Base-by-base conservation (phyloP, 345 rosid genomes). In the Alliaria petiolata region DNA sequence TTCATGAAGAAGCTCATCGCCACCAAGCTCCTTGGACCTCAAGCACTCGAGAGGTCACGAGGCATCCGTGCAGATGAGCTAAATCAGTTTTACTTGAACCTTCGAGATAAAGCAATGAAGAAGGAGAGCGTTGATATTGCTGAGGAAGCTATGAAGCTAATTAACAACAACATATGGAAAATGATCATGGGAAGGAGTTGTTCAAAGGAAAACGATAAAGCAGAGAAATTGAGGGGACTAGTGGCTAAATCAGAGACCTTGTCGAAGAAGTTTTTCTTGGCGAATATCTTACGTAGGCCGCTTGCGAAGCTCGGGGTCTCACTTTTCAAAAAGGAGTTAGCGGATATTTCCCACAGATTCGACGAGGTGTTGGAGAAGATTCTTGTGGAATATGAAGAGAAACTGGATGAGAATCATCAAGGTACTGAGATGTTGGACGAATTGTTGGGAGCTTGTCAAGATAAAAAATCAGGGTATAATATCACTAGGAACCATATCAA, bases 341-440 rank as follows among this genome's bases (percentile, higher is more conserved):
- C 39, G 74, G 80, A 69, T 67, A 78, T 69, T 6, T 74, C 86
- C 1, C 66, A 42, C 12, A 80, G 80, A 59, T 87, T 67, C 43
- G 83, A 84, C 34, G 58, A 38, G 3, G 33, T 87, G 76, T 78
- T 89, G 76, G 96, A 87, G 69, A 83, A 49, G 78, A 81, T 83
- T 74, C 80, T 87, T 22, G 65, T 44, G 75, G 84, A 87, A 72
- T 85, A 79, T 44, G 79, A 83, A 57, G 63, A 67, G 76, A 78
- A 30, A 59, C 72, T 1, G 14, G 68, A 75, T 16, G 59, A 56
- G 20, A 3, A 42, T 1, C 26, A 4, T 31, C 59, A 12, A 14
- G 30, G 7, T 42, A 42, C 45, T 87, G 57, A 84, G 2, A 42
- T 42, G 3, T 0, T 87, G 8, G 85, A 85, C 44, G 74, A 77